Percentiles rank a stretch among this genome's conserved stretches.
Evolutionary conservation across 805 yeast genomes (phyloP).

Genomic region (Candida wancherniae): DNA sequence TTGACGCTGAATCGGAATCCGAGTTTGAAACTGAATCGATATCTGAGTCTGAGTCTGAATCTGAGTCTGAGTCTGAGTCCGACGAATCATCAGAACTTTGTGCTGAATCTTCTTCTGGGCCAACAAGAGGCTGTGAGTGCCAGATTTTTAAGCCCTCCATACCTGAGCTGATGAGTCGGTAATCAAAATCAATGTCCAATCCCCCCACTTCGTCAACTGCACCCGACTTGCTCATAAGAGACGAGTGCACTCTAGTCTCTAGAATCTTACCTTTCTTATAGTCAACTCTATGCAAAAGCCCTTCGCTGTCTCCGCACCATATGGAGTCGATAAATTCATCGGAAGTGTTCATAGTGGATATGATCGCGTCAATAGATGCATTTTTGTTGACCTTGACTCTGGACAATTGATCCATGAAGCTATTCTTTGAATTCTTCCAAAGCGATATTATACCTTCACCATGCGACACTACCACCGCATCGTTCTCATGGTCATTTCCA

Average conservation of each 20-base stretch:
- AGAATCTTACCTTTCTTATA: constrained; percentile 57
- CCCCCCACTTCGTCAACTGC: constrained; percentile 66
- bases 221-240: constrained; percentile 29
- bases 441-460: constrained; percentile 85
- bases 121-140: constrained; percentile 42
- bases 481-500: constrained; percentile 45
- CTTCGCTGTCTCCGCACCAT: constrained; percentile 81
- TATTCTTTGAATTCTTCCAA: constrained; percentile 74
- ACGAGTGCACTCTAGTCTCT: constrained; percentile 63
- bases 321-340: constrained; percentile 45
- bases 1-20: background rate
- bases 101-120: constrained; percentile 7
- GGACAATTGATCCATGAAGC: constrained; percentile 70
- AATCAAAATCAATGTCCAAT: constrained; percentile 76
- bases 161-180: constrained; percentile 75
- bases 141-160: constrained; percentile 80
- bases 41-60: constrained; percentile 2
- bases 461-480: constrained; percentile 74
- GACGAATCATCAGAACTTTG: background rate
- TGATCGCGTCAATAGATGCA: constrained; percentile 69
- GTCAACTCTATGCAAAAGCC: constrained; percentile 64
- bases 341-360: constrained; percentile 51
- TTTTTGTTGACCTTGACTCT: constrained; percentile 65
- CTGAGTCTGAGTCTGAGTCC: constrained; percentile 1
- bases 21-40: constrained; percentile 1